Conservation (phyloP, 371 early-diverging fungal species). For the Mucor plumbeus region DNA sequence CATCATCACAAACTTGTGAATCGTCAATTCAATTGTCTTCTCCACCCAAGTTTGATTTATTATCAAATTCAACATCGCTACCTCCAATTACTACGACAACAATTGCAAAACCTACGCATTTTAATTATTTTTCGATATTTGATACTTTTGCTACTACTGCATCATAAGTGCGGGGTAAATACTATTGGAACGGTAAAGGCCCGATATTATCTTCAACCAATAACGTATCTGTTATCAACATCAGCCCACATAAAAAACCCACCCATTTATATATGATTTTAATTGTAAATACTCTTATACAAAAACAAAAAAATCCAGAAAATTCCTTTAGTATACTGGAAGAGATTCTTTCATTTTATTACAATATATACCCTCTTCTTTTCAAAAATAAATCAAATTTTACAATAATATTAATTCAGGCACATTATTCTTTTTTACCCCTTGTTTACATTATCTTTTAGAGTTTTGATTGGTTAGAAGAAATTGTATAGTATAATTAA, state of each 20-base stretch:
- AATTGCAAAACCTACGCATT: neutral
- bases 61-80: neutral
- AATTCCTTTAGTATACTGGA: neutral
- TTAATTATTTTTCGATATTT: conserved; percentile 10
- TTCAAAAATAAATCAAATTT: neutral
- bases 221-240: neutral
- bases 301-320: neutral
- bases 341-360: neutral
- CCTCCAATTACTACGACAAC: conserved; percentile 8
- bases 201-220: neutral
- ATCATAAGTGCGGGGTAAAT: neutral
- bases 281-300: conserved; percentile 3
- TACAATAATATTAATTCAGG: neutral
- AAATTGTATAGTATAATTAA: no score
- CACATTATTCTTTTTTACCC: neutral
- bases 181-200: neutral
- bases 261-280: neutral
- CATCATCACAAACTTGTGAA: conserved; percentile 19
- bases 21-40: conserved; percentile 11
- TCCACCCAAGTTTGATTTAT: conserved; percentile 28
- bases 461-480: neutral
- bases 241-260: conserved; percentile 2
- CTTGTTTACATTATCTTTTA: neutral
- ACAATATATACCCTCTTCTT: conserved; percentile 7
- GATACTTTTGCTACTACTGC: conserved; percentile 2